These are phyloP conservation scores for Lactifluus volemus DNA, from an alignment of 768 basidiomycete genomes.

Conservation along the genomic window DNA sequence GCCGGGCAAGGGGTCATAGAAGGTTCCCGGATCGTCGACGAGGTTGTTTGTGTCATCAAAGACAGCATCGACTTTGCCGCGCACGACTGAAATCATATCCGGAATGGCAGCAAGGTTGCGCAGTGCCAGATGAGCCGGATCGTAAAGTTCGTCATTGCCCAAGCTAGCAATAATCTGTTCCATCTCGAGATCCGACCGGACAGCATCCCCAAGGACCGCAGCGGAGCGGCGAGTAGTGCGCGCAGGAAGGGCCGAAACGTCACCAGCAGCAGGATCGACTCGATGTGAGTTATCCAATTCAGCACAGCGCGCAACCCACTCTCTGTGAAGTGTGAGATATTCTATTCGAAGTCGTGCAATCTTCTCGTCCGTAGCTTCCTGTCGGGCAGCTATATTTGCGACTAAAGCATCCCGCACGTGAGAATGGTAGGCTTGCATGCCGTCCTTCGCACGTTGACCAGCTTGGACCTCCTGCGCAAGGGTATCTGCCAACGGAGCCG, in stretches of 20 bases:
- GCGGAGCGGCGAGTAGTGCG: conserved; percentile 69
- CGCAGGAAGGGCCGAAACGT: conserved; percentile 28
- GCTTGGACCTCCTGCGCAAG: conserved; percentile 41
- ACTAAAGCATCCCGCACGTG: conserved; percentile 40
- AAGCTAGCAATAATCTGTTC: conserved; percentile 94
- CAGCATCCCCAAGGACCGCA: conserved; percentile 72
- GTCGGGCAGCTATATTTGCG: conserved; percentile 46
- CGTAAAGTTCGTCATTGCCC: conserved; percentile 87
- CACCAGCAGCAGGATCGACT: conserved; percentile 32
- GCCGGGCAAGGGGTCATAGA: conserved; percentile 65
- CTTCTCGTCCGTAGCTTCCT: conserved; percentile 45
- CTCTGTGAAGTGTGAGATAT: conserved; percentile 59
- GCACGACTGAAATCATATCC: conserved; percentile 75
- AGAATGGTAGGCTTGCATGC: conserved; percentile 31
- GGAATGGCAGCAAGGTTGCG: conserved; percentile 83
- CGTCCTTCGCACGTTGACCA: conserved; percentile 28
- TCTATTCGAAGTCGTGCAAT: conserved; percentile 47
- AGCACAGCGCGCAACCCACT: conserved; percentile 66
- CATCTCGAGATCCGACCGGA: conserved; percentile 93
- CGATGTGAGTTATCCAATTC: conserved; percentile 52
- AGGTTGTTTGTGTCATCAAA: conserved; percentile 84
- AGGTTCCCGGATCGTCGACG: conserved; percentile 66
- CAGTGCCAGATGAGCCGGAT: conserved; percentile 80
- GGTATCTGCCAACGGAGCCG: conserved; percentile 31
- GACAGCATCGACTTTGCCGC: conserved; percentile 48